A percentile compares a stretch with the other conserved stretches of the same genome.
phyloP scores from a whole-genome alignment of 768 basidiomycete species.

The Phanerodontia chrysosporium region DNA sequence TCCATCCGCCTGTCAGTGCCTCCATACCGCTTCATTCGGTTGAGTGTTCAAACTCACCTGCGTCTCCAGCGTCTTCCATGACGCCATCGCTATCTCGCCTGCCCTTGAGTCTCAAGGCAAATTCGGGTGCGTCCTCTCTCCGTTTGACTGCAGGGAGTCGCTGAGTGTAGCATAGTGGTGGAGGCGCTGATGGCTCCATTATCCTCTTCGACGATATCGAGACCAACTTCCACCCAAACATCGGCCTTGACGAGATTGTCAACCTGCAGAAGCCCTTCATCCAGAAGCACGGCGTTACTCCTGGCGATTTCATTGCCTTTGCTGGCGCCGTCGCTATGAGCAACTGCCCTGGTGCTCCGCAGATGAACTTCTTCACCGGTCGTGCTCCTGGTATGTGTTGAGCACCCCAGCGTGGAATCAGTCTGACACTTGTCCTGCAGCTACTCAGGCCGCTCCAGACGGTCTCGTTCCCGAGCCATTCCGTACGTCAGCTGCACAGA shows the following conservation, averaged over 20 bases:
- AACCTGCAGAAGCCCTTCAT: slow-evolving; percentile 31
- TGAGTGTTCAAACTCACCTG: not conserved
- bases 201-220: slow-evolving; percentile 42
- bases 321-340: slow-evolving; percentile 40
- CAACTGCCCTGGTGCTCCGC: slow-evolving; percentile 44
- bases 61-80: slow-evolving; percentile 19
- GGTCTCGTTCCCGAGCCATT: slow-evolving; percentile 22
- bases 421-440: not conserved
- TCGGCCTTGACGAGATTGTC: slow-evolving; percentile 34
- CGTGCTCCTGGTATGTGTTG: slow-evolving; percentile 16
- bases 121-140: not conserved
- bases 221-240: slow-evolving; percentile 38
- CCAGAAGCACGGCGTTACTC: slow-evolving; percentile 30
- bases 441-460: slow-evolving; percentile 19
- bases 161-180: slow-evolving; percentile 15
- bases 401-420: not conserved
- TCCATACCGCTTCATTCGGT: not conserved
- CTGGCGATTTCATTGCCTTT: slow-evolving; percentile 49
- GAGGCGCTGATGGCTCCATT: slow-evolving; percentile 44
- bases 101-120: not conserved
- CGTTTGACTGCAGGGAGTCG: no score
- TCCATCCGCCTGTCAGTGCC: slow-evolving; percentile 16
- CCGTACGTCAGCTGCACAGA: not conserved
- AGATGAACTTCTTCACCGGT: slow-evolving; percentile 37
- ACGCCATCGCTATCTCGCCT: slow-evolving; percentile 16